These are phyloP conservation scores for Rhododendron vialii DNA, from an alignment of 148 eudicot species.

Conservation along the genomic window DNA sequence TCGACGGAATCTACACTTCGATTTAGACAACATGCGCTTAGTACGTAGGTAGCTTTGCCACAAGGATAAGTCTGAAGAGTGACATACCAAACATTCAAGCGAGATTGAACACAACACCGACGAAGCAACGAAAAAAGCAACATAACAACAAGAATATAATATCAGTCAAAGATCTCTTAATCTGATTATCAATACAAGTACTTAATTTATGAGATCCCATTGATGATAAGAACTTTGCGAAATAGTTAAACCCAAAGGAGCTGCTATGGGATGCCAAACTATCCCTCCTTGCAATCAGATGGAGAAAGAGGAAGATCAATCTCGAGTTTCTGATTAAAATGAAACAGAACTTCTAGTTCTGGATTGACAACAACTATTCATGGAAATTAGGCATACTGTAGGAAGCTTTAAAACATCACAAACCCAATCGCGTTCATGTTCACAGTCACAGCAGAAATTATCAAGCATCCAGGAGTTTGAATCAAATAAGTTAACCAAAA, in stretches of 20 bases:
- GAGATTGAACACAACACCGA: not conserved
- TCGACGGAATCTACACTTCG: not conserved
- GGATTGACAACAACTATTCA: too few species aligned
- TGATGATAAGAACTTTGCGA: not conserved
- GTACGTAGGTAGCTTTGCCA: not conserved
- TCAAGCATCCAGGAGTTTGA: too few species aligned
- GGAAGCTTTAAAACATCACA: too few species aligned
- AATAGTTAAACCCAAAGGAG: not conserved
- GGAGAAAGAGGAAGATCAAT: not conserved
- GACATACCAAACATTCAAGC: not conserved
- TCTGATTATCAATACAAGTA: not conserved
- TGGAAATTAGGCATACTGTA: too few species aligned
- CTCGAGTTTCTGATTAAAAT: not conserved
- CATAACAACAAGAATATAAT: not conserved
- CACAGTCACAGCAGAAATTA: too few species aligned
- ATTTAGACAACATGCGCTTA: not conserved
- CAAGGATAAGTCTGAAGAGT: not conserved
- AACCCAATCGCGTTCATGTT: too few species aligned
- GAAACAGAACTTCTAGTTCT: not conserved
- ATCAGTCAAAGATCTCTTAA: not conserved
- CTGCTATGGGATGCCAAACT: slow-evolving; percentile 1
- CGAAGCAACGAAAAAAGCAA: not conserved
- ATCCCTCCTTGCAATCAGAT: not conserved
- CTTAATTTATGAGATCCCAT: not conserved
- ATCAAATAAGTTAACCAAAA: too few species aligned